Evolutionary conservation across 1,284 basidiomycete genomes (phyloP), one percentile per base, ranked within the genome.

Genomic region (Fomitopsis schrenkii): DNA sequence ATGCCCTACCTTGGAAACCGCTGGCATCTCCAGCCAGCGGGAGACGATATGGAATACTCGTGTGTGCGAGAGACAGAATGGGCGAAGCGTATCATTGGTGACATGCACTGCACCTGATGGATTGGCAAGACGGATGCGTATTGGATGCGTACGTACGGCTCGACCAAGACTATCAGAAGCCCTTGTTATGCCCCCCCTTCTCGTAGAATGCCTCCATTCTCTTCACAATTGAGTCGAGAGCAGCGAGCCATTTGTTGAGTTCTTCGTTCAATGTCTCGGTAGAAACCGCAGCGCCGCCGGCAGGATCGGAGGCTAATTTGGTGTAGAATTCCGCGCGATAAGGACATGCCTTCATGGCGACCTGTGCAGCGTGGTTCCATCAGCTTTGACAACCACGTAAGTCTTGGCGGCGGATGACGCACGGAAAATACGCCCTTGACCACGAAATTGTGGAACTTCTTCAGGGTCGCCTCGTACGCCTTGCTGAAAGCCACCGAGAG

Each of bases 331-430:
- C 89, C 17, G 82, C 85, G 62, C 96, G 92, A 77, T 94, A 94
- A 0, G 97, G 97, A 79, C 95, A 98, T 0, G 96, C 95, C 72
- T 92, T 97, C 94, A 99, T 95, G 5, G 97, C 97, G 53, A 96
- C 84, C 93, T 95, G 71, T 53, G 53, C 52, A 19, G 28, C 54
- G 56, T 50, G 19, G 33, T 26, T 26, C 14, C 44, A 30, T 56
- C 15, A 61, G 44, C 30, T 19, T 38, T 30, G 46, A 44, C 10
- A 36, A 57, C 17, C 28, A 55, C 35, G 56, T 56, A 30, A 44
- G 22, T 10, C n/a, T 19, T 28, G 15, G 36, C 53, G 41, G 61
- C 52, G 36, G 22, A 42, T 59, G 41, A 86, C 94, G 66, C 64
- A 95, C 95, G 19, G 85, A 72, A 76, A 98, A 98, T 44, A 97